These are phyloP conservation scores for Auricularia cornea DNA, from an alignment of 768 basidiomycete species.

Conservation along the genomic window DNA sequence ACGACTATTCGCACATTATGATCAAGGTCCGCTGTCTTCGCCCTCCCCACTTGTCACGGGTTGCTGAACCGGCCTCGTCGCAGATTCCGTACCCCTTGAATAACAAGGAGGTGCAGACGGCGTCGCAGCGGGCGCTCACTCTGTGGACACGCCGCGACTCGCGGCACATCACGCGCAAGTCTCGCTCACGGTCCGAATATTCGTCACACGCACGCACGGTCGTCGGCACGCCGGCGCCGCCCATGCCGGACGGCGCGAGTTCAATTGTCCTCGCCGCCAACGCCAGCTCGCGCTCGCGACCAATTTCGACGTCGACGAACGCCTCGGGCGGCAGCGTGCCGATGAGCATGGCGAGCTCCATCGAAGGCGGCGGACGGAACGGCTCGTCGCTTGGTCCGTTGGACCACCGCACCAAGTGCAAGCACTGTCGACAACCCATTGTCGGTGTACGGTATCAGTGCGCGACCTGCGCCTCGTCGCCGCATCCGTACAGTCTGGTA, in stretches of 20 bases:
- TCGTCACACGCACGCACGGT: constrained; percentile 63
- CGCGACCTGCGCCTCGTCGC: constrained; percentile 74
- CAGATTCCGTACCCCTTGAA: constrained; percentile 85
- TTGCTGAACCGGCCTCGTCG: neutral
- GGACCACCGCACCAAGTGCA: constrained; percentile 5
- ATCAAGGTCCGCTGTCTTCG: constrained; percentile 59
- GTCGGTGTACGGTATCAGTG: constrained; percentile 82
- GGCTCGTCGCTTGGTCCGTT: neutral
- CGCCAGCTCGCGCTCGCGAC: neutral
- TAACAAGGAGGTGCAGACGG: constrained; percentile 61
- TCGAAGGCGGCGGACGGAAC: neutral
- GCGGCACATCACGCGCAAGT: constrained; percentile 33
- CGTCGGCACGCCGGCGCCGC: constrained; percentile 31
- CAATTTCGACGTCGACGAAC: neutral
- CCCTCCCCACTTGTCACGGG: neutral
- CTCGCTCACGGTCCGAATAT: constrained; percentile 42
- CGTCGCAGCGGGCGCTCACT: constrained; percentile 63
- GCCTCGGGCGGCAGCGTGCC: constrained; percentile 7
- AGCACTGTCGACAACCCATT: constrained; percentile 43
- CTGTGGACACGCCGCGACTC: constrained; percentile 75
- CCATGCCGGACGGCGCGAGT: neutral
- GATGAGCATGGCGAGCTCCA: constrained; percentile 39
- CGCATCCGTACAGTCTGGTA: constrained; percentile 68
- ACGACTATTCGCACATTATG: constrained; percentile 82
- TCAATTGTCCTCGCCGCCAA: neutral